phyloP scores from a whole-genome alignment of 1,139 yeast genomes.

The Taiozyma sp. region DNA sequence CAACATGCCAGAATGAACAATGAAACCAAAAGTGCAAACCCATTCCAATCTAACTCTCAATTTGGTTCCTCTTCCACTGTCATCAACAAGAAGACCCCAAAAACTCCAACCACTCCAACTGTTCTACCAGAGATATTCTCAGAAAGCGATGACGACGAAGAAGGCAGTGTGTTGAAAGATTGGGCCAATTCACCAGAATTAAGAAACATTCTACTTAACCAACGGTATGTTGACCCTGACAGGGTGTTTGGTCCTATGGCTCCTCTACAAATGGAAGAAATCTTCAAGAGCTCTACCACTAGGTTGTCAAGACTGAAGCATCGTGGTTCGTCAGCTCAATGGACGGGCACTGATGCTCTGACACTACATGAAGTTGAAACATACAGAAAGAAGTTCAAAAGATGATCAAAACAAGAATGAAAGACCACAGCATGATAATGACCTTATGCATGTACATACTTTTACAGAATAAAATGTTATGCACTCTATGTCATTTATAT shows the following conservation, averaged over 20 bases:
- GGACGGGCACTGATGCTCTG: slow-evolving; percentile 42
- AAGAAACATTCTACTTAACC: slow-evolving; percentile 45
- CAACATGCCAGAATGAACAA: slow-evolving; percentile 27
- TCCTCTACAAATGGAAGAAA: slow-evolving; percentile 60
- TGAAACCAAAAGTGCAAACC: slow-evolving; percentile 13
- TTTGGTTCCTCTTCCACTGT: slow-evolving; percentile 2
- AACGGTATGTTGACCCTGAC: slow-evolving; percentile 62
- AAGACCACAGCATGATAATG: slow-evolving; percentile 19
- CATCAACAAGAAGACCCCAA: slow-evolving; percentile 15
- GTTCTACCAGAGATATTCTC: slow-evolving; percentile 41
- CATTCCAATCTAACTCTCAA: slow-evolving; percentile 9
- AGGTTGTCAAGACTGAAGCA: slow-evolving; percentile 44
- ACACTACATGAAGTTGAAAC: slow-evolving; percentile 41
- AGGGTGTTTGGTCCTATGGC: slow-evolving; percentile 75
- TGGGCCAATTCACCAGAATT: slow-evolving; percentile 76
- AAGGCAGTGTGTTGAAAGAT: slow-evolving; percentile 45
- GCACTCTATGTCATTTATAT: not conserved
- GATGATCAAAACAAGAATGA: slow-evolving; percentile 1
- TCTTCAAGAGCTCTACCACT: slow-evolving; percentile 45
- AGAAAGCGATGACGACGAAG: slow-evolving; percentile 52
- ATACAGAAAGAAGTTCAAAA: slow-evolving; percentile 36
- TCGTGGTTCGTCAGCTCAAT: slow-evolving; percentile 54
- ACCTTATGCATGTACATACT: not conserved
- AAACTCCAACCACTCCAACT: slow-evolving; percentile 15
- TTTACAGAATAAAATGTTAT: not conserved